phyloP scores from a whole-genome alignment of 2,329 filamentous ascomycete species.

The Cordyceps javanica region DNA sequence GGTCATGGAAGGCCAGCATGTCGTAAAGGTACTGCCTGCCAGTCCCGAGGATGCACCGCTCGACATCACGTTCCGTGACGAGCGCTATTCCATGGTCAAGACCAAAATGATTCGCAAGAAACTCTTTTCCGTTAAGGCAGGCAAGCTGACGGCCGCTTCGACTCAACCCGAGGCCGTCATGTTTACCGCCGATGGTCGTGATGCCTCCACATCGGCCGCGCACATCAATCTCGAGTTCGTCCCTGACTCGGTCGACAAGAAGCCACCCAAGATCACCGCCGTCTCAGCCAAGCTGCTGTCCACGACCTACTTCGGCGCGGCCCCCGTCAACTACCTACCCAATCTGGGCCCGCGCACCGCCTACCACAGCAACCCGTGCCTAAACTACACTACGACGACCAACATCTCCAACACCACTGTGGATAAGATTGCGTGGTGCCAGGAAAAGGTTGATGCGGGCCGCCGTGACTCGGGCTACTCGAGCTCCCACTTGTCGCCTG shows the following conservation, averaged over 20 bases:
- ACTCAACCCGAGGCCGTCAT: conserved; percentile 43
- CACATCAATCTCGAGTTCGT: conserved; percentile 42
- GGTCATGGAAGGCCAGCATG: conserved; percentile 35
- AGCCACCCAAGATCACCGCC: conserved; percentile 42
- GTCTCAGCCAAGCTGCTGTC: conserved; percentile 46
- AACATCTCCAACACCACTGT: conserved; percentile 32
- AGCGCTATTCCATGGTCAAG: conserved; percentile 43
- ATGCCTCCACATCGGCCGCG: conserved; percentile 35
- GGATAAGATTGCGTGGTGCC: conserved; percentile 35
- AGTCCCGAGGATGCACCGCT: conserved; percentile 45
- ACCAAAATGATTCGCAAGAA: conserved; percentile 48
- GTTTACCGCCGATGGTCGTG: conserved; percentile 43
- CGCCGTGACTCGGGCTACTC: conserved; percentile 51
- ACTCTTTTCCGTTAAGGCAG: conserved; percentile 45
- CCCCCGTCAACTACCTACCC: conserved; percentile 40
- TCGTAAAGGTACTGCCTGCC: conserved; percentile 48
- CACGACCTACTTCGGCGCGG: conserved; percentile 46
- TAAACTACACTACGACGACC: conserved; percentile 41
- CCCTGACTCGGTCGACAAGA: conserved; percentile 34
- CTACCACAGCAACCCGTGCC: conserved; percentile 34
- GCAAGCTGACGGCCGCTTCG: conserved; percentile 40
- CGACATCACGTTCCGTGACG: conserved; percentile 40
- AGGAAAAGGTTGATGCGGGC: conserved; percentile 25
- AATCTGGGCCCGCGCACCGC: conserved; percentile 42
- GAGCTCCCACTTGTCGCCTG: conserved; percentile 32